Evolutionary conservation across 2,329 filamentous ascomycete genomes (phyloP), one percentile per base, ranked within the genome.

Genomic region (Diplodia scrobiculata): DNA sequence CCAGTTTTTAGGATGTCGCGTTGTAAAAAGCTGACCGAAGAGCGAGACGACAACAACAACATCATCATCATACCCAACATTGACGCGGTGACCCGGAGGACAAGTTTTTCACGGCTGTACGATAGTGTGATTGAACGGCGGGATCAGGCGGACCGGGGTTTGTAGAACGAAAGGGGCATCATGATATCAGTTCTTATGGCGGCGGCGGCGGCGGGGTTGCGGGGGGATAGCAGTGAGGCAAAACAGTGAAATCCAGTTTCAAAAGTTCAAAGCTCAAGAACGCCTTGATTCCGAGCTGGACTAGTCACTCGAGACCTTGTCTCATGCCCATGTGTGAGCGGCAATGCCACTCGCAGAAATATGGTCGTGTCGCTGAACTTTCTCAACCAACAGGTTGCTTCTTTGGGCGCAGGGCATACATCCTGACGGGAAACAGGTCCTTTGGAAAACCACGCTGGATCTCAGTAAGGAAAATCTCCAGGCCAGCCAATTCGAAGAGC

Each of bases 401-500:
- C 48, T 50, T 55, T 3, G 87, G 86, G 71, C 85, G 86, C 71
- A 96, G 77, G 1, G 91, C 92, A 78, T 92, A 97, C 76, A 89
- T 89, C 71, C 86, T 85, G 19, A 97, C 89, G 0, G 91, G 90
- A 70, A 89, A 88, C 36, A 96, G 75, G 51, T 84, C 83, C 52
- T 84, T 86, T 1, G 88, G 87, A 58, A 95, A 88, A 0, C 91
- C 91, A 45, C 83, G 84, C 78, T 96, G 91, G 59, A 91, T 71
- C 75, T 95, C 91, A 0, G 85, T 87, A 74, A 81, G 85, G 41
- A 92, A 78, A n/a, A 97, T 73, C 64, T 80, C 83, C 70, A 96
- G 74, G 0, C 87, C 89, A 0, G 91, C 90, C 60, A 87, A 76
- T 65, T 84, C 80, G 73, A 97, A 96, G 9, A 96, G 74, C 5